A percentile compares a stretch with the other conserved stretches of the same genome.
Conservation (phyloP, 2,329 filamentous ascomycete genomes). For the Coniochaeta hoffmannii region DNA sequence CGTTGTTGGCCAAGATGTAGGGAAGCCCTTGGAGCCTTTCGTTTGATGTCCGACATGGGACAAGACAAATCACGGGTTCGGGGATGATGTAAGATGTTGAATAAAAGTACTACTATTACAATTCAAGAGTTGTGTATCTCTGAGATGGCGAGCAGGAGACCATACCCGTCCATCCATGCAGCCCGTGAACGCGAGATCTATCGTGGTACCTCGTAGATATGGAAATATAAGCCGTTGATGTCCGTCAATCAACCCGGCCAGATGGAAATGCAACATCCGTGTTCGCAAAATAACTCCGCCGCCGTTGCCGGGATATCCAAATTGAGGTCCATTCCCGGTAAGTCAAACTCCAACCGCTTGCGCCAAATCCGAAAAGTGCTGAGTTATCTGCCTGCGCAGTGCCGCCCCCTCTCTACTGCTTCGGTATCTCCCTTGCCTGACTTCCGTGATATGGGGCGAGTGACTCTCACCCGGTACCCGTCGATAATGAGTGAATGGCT, state of each 20-base stretch:
- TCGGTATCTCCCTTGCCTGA: not conserved
- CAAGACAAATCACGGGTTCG: not conserved
- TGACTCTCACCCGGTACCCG: too few species aligned
- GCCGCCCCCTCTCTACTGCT: not conserved
- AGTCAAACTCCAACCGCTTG: not conserved
- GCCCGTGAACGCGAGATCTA: not conserved
- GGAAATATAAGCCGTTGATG: not conserved
- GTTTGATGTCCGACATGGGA: too few species aligned
- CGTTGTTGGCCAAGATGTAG: slow-evolving; percentile 38
- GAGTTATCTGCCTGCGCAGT: not conserved
- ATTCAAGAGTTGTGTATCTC: not conserved
- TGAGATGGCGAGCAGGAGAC: not conserved
- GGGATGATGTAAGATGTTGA: not conserved
- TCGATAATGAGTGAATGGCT: too few species aligned
- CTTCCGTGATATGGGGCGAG: not conserved
- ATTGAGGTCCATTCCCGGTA: not conserved
- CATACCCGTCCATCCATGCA: not conserved
- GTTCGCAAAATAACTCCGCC: not conserved
- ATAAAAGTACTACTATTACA: not conserved
- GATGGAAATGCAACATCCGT: not conserved
- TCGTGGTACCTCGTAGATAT: not conserved
- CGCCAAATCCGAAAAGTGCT: not conserved
- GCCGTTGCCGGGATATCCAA: not conserved
- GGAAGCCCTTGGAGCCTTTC: too few species aligned
- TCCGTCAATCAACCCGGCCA: not conserved